These are phyloP conservation scores for Phytomonas sp. DNA, from an alignment of 208 protist species.

Conservation along the genomic window DNA sequence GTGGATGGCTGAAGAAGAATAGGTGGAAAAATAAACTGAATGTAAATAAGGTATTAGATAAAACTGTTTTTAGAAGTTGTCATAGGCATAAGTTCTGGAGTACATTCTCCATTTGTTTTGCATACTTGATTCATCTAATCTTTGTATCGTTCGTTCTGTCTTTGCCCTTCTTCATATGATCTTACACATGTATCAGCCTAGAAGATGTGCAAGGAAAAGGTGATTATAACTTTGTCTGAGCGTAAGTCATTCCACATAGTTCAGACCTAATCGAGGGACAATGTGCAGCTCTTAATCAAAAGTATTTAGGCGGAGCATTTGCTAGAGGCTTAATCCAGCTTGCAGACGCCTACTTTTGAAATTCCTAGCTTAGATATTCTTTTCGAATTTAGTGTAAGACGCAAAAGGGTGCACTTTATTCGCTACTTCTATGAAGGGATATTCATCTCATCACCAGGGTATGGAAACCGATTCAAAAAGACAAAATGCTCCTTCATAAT, in stretches of 20 bases:
- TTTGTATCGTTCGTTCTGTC: not conserved
- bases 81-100: not conserved
- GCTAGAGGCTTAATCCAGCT: not conserved
- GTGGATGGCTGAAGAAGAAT: not conserved
- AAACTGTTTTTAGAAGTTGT: not conserved
- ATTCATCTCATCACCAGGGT: no score
- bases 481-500: no score
- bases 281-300: not conserved
- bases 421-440: no score
- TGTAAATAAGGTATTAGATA: not conserved
- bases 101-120: not conserved
- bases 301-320: not conserved
- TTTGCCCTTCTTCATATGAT: not conserved
- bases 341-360: not conserved
- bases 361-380: no score
- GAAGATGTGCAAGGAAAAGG: not conserved
- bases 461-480: no score
- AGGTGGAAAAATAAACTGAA: not conserved
- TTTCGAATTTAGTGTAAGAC: no score
- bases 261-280: not conserved
- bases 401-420: no score
- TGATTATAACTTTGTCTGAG: not conserved
- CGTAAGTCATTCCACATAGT: not conserved
- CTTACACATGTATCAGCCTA: not conserved
- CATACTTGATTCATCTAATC: not conserved